Percentiles rank a stretch among this genome's conserved stretches.
These are phyloP conservation scores for Geotrichum klebahnii DNA, from an alignment of 1,139 yeast genomes.

Conservation along the genomic window DNA sequence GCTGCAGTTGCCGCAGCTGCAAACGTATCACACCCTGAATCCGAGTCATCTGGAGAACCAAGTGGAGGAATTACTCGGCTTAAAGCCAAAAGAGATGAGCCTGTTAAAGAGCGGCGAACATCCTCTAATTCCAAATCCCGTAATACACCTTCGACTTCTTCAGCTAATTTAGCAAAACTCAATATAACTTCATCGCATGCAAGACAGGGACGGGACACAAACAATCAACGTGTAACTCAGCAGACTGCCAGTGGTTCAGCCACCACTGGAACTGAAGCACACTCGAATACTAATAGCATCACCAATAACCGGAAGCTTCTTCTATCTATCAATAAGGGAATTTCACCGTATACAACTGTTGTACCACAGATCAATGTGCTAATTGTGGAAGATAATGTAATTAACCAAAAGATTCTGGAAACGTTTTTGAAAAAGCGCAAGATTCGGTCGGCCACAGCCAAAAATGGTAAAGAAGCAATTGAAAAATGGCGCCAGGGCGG, in stretches of 20 bases:
- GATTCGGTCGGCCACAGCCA: conserved; percentile 80
- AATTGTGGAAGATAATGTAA: conserved; percentile 93
- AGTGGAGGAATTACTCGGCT: neutral
- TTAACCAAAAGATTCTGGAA: conserved; percentile 87
- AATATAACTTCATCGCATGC: neutral
- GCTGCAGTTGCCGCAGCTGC: neutral
- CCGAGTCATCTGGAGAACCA: neutral
- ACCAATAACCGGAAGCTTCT: conserved; percentile 18
- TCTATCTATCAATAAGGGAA: conserved; percentile 19
- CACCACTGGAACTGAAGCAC: neutral
- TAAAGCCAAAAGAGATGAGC: neutral
- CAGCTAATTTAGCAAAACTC: neutral
- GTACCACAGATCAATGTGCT: conserved; percentile 80
- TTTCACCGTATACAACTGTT: conserved; percentile 21
- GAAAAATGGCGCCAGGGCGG: conserved; percentile 93
- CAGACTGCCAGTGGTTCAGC: neutral
- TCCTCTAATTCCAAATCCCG: neutral
- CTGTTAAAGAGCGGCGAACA: neutral
- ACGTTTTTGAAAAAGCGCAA: conserved; percentile 85
- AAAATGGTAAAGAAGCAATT: conserved; percentile 87
- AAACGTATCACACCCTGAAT: neutral
- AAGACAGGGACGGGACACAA: neutral
- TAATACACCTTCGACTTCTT: neutral
- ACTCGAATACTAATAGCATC: conserved; percentile 14
- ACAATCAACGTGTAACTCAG: neutral